A percentile compares a stretch with the other conserved stretches of the same genome.
Evolutionary conservation across 805 yeast genomes (phyloP).

Genomic region (Candida vaughaniae): DNA sequence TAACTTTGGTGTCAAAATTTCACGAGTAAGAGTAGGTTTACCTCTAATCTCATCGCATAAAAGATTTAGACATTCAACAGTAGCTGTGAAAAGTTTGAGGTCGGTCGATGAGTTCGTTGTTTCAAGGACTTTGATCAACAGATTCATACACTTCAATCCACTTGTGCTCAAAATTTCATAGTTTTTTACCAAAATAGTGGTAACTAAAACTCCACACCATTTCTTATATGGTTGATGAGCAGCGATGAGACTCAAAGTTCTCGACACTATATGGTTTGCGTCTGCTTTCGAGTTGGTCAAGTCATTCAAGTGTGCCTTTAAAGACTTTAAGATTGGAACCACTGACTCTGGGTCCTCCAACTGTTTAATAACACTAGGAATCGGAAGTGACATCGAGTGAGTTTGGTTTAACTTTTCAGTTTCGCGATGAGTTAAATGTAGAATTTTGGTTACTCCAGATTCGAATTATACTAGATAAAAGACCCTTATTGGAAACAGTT

Average conservation of each 20-base stretch:
- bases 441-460: not conserved
- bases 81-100: constrained; percentile 30
- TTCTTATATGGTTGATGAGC: constrained; percentile 37
- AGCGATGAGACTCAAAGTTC: constrained; percentile 30
- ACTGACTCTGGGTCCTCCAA: constrained; percentile 27
- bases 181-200: constrained; percentile 42
- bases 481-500: too few relatives aligned
- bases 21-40: constrained; percentile 82
- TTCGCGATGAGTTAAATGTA: constrained; percentile 9
- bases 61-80: constrained; percentile 40
- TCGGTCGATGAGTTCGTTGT: constrained; percentile 36
- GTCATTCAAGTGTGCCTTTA: constrained; percentile 26
- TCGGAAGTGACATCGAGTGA: constrained; percentile 10
- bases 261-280: constrained; percentile 47
- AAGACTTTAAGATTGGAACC: constrained; percentile 30
- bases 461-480: too few relatives aligned
- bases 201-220: constrained; percentile 62
- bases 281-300: constrained; percentile 50
- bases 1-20: constrained; percentile 76
- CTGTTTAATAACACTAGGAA: constrained; percentile 15
- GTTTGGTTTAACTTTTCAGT: not conserved
- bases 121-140: constrained; percentile 41
- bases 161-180: constrained; percentile 39
- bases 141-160: constrained; percentile 39
- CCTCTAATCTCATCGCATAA: constrained; percentile 59